Base-by-base conservation (phyloP, 257 asterid species). In the Jacaranda mimosifolia region DNA sequence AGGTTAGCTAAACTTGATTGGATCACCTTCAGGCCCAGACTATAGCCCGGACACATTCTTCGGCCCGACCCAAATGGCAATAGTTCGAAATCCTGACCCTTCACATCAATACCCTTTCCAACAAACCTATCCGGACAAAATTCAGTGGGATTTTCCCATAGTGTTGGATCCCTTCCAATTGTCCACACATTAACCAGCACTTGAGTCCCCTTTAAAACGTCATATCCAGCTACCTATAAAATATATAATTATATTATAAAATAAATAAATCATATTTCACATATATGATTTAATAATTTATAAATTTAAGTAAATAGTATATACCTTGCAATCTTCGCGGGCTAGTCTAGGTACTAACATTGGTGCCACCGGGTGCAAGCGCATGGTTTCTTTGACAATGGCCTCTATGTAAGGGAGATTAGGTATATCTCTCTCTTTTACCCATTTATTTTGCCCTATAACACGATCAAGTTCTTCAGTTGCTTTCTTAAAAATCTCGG, bases 401-500 rank as follows among this genome's bases (percentile, higher is more conserved):
- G 84, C 81, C 49, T 85, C 80, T 8, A 87, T 36, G 64, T 56
- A 87, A 4, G 91, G 91, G 46, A 87, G 89, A 8, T 18, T 80
- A 4, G 78, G 46, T 2, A 83, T 80, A 4, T 87, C 92, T 3
- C 53, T 65, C 72, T 85, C 92, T 1, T 14, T 45, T 1, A 87
- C 85, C 97, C 98, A 91, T 14, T 77, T 79, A 36, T 80, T 63
- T 17, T 42, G 78, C 0, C 98, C 98, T 0, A 91, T 87, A 0
- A 92, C 97, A 0, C 90, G 63, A 62, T 91, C 99, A 0, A 94
- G 83, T 56, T 94, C 98, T 17, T 91, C 93, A 0, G 85, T 84
- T 13, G 97, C 97, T 72, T 81, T 89, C 12, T 80, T 46, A 73
- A 94, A 80, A 18, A 87, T 52, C 14, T 88, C 85, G 0, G 99